phyloP scores from a whole-genome alignment of 2,329 filamentous ascomycete genomes.

The Aspergillus arachidicola region DNA sequence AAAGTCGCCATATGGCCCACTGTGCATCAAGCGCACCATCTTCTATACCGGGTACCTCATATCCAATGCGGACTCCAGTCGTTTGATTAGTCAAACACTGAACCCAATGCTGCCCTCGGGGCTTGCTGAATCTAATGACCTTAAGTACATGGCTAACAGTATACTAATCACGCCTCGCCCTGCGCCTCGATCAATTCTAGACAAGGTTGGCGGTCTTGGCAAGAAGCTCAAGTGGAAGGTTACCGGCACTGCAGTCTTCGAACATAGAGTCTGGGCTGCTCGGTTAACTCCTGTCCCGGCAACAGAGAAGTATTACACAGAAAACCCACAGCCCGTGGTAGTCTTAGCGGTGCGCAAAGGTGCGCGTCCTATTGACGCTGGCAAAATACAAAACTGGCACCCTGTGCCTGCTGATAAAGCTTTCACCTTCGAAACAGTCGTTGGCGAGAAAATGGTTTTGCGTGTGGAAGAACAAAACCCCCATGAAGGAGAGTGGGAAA shows the following conservation, averaged over 20 bases:
- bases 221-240: constrained; percentile 83
- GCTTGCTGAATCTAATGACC: constrained; percentile 64
- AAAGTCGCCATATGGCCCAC: constrained; percentile 49
- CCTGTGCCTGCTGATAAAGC: constrained; percentile 70
- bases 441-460: constrained; percentile 83
- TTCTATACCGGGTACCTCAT: constrained; percentile 94
- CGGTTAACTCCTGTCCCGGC: constrained; percentile 72
- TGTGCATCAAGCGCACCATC: constrained; percentile 81
- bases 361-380: constrained; percentile 76
- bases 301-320: constrained; percentile 71
- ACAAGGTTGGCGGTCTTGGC: constrained; percentile 85
- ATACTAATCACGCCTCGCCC: constrained; percentile 85
- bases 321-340: constrained; percentile 76
- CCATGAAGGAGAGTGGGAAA: constrained; percentile 65
- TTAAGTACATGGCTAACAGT: constrained; percentile 83
- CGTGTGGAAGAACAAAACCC: constrained; percentile 74
- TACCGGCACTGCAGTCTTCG: constrained; percentile 71
- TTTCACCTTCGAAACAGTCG: constrained; percentile 77
- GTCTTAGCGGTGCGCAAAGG: constrained; percentile 79
- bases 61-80: constrained; percentile 68
- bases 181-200: constrained; percentile 70
- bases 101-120: constrained; percentile 63
- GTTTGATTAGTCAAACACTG: constrained; percentile 64
- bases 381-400: constrained; percentile 81
- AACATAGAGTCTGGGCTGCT: constrained; percentile 86